Percentiles rank a stretch among this genome's conserved stretches.
Evolutionary conservation across 1,139 yeast genomes (phyloP).

Genomic region (Casaregolazyma lundiana): DNA sequence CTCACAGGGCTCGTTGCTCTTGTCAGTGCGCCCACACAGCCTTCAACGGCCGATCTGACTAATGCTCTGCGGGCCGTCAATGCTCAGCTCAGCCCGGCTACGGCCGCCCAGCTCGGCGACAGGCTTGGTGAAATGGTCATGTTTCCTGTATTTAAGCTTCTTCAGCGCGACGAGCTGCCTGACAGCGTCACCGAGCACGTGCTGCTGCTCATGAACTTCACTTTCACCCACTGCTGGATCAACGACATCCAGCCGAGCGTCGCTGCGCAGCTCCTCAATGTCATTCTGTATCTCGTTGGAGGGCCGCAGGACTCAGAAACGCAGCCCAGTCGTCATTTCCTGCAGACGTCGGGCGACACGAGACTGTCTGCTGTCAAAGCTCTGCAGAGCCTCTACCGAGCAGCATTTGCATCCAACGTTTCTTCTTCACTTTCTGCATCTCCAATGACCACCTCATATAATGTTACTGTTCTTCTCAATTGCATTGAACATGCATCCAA

Average conservation of each 20-base stretch:
- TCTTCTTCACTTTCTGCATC: constrained; percentile 23
- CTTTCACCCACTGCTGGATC: constrained; percentile 48
- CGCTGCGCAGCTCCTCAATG: constrained; percentile 47
- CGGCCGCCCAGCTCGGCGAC: constrained; percentile 16
- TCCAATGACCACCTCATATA: constrained; percentile 44
- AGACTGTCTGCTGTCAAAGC: constrained; percentile 42
- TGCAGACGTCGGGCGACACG: constrained; percentile 35
- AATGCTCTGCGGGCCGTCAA: constrained; percentile 12
- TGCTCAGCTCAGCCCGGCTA: constrained; percentile 14
- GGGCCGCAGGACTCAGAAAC: constrained; percentile 29
- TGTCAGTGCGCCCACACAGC: constrained; percentile 4
- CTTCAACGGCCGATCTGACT: constrained; percentile 2
- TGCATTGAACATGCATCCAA: constrained; percentile 29
- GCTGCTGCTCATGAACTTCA: constrained; percentile 38
- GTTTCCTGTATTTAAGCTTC: constrained; percentile 51
- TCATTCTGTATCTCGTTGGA: constrained; percentile 45
- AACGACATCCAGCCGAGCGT: constrained; percentile 38
- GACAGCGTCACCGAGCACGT: constrained; percentile 43
- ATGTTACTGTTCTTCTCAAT: constrained; percentile 43
- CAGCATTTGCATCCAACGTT: constrained; percentile 25
- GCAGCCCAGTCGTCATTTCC: constrained; percentile 24
- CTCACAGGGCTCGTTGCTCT: constrained; percentile 8
- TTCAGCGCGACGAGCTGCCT: constrained; percentile 40
- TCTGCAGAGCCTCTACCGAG: constrained; percentile 33
- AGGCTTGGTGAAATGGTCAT: constrained; percentile 58